phyloP scores from a whole-genome alignment of 1,284 basidiomycete genomes.

The Clitocybe nebularis region DNA sequence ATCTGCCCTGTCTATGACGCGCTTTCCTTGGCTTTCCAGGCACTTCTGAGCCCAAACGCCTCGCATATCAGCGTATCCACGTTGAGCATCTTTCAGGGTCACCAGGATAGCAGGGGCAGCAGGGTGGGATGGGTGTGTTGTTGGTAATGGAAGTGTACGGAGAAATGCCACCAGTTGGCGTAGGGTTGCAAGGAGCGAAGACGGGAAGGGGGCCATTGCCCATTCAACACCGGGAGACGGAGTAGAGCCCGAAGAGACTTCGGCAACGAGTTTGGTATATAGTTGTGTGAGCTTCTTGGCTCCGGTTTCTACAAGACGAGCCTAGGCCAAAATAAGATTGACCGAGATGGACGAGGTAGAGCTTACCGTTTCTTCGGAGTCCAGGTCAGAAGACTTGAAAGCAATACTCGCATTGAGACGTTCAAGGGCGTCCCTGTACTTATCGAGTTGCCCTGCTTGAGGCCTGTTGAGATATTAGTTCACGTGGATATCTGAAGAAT shows the following conservation, averaged over 20 bases:
- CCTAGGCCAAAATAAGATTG: conserved; percentile 34
- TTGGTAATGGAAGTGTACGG: conserved; percentile 65
- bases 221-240: conserved; percentile 57
- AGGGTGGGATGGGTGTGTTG: conserved; percentile 76
- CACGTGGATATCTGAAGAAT: background rate
- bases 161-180: conserved; percentile 63
- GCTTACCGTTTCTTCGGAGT: conserved; percentile 55
- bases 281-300: conserved; percentile 74
- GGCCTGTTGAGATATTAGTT: conserved; percentile 40
- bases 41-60: conserved; percentile 71
- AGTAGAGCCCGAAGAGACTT: conserved; percentile 68
- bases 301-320: conserved; percentile 73
- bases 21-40: conserved; percentile 63
- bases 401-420: conserved; percentile 75
- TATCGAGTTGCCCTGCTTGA: conserved; percentile 57
- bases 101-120: conserved; percentile 59
- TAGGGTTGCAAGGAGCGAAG: conserved; percentile 48
- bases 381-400: conserved; percentile 62
- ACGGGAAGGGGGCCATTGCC: conserved; percentile 49
- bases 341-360: background rate
- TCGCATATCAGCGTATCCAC: conserved; percentile 80
- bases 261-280: conserved; percentile 77
- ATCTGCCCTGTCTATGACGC: conserved; percentile 63
- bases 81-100: conserved; percentile 70
- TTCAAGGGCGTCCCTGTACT: conserved; percentile 68